Evolutionary conservation across 2,329 filamentous ascomycete genomes (phyloP), one percentile per base, ranked within the genome.

Genomic region (Cordyceps cateniannulata): DNA sequence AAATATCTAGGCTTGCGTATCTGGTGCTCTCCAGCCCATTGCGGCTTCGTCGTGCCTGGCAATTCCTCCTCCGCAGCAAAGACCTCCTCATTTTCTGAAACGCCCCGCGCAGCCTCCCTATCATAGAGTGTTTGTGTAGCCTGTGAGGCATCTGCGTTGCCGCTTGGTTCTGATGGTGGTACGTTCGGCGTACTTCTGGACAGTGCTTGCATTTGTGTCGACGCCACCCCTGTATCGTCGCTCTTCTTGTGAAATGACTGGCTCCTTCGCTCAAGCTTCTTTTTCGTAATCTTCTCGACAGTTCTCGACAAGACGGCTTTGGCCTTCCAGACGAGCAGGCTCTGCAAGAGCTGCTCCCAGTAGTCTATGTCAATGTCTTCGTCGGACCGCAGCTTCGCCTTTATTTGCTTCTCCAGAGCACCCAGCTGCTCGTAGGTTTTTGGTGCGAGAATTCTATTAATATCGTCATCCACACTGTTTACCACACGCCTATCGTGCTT

Each of bases 281-380:
- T 87, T 61, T 85, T 84, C 64, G 89, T 82, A 63, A 97, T 89
- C 14, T 85, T 85, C 65, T 90, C 85, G 65, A 88, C 93, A 18
- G 97, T 86, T 63, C 85, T 87, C 66, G 86, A 86, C 58, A 99
- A 76, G 72, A 88, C 91, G 2, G 92, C 91, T 72, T 90, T 92
- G 38, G 95, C 91, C 76, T 98, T 98, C 86, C 91, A 97, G 1
- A 96, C 86, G 7, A 89, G 80, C 64, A 99, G 78, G 70, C 88
- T 96, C 66, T 87, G 87, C 63, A 99, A 79, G 18, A 99, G 80
- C 71, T 96, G 91, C 71, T 96, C 91, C 95, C 95, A 99, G 73
- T 98, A 99, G 75, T 99, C 95, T 2, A 90, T 91, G 73, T 99
- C 95, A 66, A 99, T 93, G 44, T 90, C 87, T 70, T 97, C 93